A percentile compares a stretch with the other conserved stretches of the same genome.
phyloP scores from a whole-genome alignment of 1,284 basidiomycete genomes.

The Papiliotrema nemorosa region DNA sequence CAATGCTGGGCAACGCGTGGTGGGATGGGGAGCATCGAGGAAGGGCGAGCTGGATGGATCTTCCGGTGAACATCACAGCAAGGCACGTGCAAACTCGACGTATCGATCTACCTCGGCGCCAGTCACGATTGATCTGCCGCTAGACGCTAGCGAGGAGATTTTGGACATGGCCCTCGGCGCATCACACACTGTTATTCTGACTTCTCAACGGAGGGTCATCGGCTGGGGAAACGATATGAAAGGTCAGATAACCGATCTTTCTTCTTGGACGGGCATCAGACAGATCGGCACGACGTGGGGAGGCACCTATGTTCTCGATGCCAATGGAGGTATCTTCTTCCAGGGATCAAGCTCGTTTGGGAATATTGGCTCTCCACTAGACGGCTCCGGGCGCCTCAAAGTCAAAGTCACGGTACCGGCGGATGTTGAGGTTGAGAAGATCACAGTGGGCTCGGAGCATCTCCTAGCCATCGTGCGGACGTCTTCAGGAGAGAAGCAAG shows the following conservation, averaged over 20 bases:
- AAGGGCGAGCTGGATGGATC: conserved; percentile 59
- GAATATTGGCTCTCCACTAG: conserved; percentile 63
- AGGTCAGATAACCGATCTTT: conserved; percentile 58
- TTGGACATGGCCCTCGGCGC: conserved; percentile 58
- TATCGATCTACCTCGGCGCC: conserved; percentile 17
- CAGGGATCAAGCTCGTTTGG: conserved; percentile 66
- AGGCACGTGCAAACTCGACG: conserved; percentile 23
- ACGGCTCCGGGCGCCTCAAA: no score
- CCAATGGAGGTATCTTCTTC: conserved; percentile 48
- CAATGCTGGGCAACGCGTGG: conserved; percentile 43
- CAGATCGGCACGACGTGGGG: conserved; percentile 72
- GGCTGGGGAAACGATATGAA: conserved; percentile 67
- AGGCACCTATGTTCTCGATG: conserved; percentile 61
- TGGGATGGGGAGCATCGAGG: conserved; percentile 78
- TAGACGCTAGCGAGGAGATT: conserved; percentile 12
- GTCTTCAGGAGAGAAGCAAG: conserved; percentile 47
- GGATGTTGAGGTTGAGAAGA: conserved; percentile 25
- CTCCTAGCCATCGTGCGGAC: conserved; percentile 53
- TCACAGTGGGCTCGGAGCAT: conserved; percentile 77
- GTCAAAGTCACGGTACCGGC: conserved; percentile 10
- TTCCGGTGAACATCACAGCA: not conserved
- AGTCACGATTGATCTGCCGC: conserved; percentile 18
- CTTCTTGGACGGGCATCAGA: conserved; percentile 25
- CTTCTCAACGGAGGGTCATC: conserved; percentile 54
- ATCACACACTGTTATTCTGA: conserved; percentile 65